phyloP scores from a whole-genome alignment of 2,329 filamentous ascomycete genomes.

The Aspergillus clavatus region DNA sequence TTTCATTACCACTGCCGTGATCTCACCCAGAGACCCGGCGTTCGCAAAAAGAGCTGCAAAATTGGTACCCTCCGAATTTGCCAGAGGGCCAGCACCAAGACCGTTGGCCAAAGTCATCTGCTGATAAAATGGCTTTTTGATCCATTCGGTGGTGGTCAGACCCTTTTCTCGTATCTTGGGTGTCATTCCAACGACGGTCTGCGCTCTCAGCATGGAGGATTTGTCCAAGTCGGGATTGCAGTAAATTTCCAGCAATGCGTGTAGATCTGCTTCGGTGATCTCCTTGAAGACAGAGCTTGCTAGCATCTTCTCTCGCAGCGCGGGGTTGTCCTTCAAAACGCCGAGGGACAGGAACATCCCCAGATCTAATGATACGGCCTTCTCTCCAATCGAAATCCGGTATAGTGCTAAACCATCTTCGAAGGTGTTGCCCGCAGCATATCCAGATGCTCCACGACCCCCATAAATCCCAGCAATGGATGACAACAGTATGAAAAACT shows the following conservation, averaged over 20 bases:
- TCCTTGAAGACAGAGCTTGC: slow-evolving; percentile 7
- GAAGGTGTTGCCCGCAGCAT: slow-evolving; percentile 34
- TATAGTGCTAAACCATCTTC: slow-evolving; percentile 29
- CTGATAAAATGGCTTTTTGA: slow-evolving; percentile 3
- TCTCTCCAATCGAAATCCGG: slow-evolving; percentile 14
- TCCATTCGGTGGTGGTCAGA: slow-evolving; percentile 4
- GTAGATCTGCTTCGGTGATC: slow-evolving; percentile 18
- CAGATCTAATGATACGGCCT: slow-evolving; percentile 13
- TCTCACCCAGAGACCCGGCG: slow-evolving; percentile 3
- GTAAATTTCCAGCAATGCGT: slow-evolving; percentile 7
- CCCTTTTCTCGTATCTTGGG: neutral
- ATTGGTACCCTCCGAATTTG: neutral
- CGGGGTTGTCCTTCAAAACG: slow-evolving; percentile 15
- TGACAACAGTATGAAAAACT: slow-evolving; percentile 39
- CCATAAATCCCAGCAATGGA: slow-evolving; percentile 40
- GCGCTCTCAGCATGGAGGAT: neutral
- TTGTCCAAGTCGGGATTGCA: slow-evolving; percentile 1
- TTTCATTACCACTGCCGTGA: slow-evolving; percentile 5
- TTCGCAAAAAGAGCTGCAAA: slow-evolving; percentile 1
- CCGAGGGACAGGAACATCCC: slow-evolving; percentile 26
- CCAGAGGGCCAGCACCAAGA: neutral
- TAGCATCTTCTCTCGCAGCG: neutral
- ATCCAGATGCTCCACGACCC: slow-evolving; percentile 40
- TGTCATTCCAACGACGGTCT: slow-evolving; percentile 6
- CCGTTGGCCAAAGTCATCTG: neutral